These are phyloP conservation scores for Solanum okadae DNA, from an alignment of 257 asterid species.

Conservation along the genomic window DNA sequence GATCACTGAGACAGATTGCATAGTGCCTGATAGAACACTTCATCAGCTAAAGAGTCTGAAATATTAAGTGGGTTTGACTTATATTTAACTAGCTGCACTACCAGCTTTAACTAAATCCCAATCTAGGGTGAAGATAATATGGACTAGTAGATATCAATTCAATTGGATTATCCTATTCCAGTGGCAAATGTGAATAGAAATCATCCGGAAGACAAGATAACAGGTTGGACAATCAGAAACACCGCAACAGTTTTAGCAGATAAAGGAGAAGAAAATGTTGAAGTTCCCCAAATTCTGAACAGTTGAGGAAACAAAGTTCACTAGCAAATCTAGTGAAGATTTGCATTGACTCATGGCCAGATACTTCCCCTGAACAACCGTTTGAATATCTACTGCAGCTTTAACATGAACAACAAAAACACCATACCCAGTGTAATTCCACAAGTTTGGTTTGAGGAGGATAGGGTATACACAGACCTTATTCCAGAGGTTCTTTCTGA, in stretches of 20 bases:
- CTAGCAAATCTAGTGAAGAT: background rate
- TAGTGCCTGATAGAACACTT: too few species aligned
- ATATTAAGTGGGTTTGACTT: background rate
- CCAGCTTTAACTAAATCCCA: background rate
- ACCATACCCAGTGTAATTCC: background rate
- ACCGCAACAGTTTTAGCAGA: background rate
- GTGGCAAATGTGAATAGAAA: background rate
- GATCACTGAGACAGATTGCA: background rate
- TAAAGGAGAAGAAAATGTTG: background rate
- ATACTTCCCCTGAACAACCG: background rate
- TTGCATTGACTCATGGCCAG: background rate
- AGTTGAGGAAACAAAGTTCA: background rate
- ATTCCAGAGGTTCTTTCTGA: too few species aligned
- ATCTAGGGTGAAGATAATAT: background rate
- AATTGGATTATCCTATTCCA: background rate
- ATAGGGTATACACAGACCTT: background rate
- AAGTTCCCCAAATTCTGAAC: background rate
- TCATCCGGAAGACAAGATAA: background rate
- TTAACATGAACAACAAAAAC: background rate
- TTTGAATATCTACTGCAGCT: background rate
- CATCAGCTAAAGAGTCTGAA: background rate
- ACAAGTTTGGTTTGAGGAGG: background rate
- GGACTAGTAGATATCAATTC: background rate
- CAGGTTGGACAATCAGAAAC: background rate
- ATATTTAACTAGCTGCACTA: background rate